A percentile compares a stretch with the other conserved stretches of the same genome.
Conservation (phyloP, 305 asterid species). For the Fraxinus sp. region DNA sequence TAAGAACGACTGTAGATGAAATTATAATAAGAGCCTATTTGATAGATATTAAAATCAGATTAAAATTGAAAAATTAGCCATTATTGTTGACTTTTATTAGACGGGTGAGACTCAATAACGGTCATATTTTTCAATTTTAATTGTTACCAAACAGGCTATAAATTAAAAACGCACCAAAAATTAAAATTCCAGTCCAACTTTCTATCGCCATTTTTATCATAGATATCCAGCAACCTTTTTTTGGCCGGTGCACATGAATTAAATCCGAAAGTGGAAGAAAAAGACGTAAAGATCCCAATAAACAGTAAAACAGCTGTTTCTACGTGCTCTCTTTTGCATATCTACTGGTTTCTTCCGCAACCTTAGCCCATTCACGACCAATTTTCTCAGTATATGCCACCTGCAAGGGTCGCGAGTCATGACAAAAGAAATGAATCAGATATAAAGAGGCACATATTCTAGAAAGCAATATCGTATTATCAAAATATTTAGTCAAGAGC, state of each 20-base stretch:
- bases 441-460: background rate
- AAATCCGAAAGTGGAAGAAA: background rate
- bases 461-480: background rate
- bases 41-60: no score
- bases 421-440: conserved; percentile 19
- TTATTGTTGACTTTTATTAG: no score
- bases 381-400: conserved; percentile 65
- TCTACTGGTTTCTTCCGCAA: conserved; percentile 71
- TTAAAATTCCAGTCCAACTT: background rate
- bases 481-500: background rate
- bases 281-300: conserved; percentile 17
- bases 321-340: conserved; percentile 49
- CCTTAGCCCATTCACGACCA: conserved; percentile 74
- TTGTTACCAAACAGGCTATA: no score
- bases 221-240: background rate
- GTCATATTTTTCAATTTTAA: no score
- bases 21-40: no score
- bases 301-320: conserved; percentile 31
- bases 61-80: no score
- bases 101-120: no score
- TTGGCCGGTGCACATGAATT: no score
- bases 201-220: background rate
- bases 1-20: background rate
- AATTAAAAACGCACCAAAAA: background rate
- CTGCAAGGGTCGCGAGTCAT: conserved; percentile 36